A percentile compares a stretch with the other conserved stretches of the same genome.
phyloP scores from a whole-genome alignment of 2,329 filamentous ascomycete species.

The Exophiala alcalophila region DNA sequence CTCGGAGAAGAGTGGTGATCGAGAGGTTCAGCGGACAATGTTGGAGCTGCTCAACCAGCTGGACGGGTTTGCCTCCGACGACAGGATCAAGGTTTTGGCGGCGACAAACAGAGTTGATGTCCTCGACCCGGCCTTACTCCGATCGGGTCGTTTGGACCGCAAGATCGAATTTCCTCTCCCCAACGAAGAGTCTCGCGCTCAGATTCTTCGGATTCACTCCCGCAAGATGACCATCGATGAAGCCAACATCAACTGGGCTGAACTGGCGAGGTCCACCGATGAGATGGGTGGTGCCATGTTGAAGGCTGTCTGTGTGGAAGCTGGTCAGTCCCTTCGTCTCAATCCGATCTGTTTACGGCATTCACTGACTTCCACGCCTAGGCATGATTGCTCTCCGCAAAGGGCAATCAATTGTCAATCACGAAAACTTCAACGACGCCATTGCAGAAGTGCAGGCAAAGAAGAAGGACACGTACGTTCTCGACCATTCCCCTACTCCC shows the following conservation, averaged over 20 bases:
- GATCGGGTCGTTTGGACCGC: conserved; percentile 86
- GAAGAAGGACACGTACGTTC: conserved; percentile 75
- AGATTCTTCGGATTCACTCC: conserved; percentile 96
- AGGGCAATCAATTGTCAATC: conserved; percentile 93
- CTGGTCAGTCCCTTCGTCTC: conserved; percentile 37
- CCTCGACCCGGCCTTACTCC: conserved; percentile 83
- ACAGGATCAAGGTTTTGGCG: conserved; percentile 92
- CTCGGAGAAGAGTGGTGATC: conserved; percentile 94
- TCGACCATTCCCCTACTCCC: not conserved
- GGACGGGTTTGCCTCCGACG: conserved; percentile 94
- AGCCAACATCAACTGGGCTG: conserved; percentile 82
- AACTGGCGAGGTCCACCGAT: conserved; percentile 92
- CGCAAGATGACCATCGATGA: conserved; percentile 97
- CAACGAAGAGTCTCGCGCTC: conserved; percentile 94
- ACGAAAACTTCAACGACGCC: conserved; percentile 98
- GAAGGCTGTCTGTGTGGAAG: conserved; percentile 98
- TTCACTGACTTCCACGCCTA: conserved; percentile 9
- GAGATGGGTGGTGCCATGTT: conserved; percentile 97
- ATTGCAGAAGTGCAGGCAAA: conserved; percentile 85
- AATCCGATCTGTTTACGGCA: not conserved
- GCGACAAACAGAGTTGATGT: conserved; percentile 95
- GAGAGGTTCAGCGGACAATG: conserved; percentile 98
- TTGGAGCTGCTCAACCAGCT: conserved; percentile 97
- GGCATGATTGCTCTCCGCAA: conserved; percentile 97
- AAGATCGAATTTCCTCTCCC: conserved; percentile 99